Evolutionary conservation across 345 rosid genomes (phyloP).

Genomic region (Brassica carinata): DNA sequence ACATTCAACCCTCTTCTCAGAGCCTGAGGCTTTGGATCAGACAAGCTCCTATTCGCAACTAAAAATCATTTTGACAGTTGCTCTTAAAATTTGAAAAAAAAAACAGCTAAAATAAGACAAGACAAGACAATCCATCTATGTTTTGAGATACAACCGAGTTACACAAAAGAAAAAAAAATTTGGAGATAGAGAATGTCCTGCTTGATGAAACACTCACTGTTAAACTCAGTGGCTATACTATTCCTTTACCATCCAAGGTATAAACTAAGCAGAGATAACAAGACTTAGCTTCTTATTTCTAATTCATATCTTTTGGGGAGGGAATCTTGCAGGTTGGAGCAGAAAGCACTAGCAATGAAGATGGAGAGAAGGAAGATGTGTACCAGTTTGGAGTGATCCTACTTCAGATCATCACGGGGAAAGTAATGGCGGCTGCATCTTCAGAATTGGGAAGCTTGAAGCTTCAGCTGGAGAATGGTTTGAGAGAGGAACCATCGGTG

Average conservation of each 20-base stretch:
- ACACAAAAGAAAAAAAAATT: no score
- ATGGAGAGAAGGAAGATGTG: conserved; percentile 80
- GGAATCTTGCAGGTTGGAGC: conserved; percentile 51
- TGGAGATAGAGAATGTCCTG: conserved; percentile 66
- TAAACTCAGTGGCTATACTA: conserved; percentile 67
- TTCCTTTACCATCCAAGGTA: conserved; percentile 80
- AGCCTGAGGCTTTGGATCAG: no score
- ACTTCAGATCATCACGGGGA: conserved; percentile 70
- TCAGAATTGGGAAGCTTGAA: conserved; percentile 59
- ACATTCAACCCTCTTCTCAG: no score
- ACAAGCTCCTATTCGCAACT: no score
- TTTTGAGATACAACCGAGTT: no score
- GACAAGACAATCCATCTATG: no score
- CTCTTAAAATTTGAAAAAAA: no score
- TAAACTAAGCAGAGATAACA: conserved; percentile 1
- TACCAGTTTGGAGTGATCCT: conserved; percentile 88
- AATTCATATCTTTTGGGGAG: background rate
- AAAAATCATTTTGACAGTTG: no score
- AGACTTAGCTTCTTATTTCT: conserved; percentile 6
- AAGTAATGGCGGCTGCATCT: conserved; percentile 46
- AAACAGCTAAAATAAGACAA: no score
- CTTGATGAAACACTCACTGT: conserved; percentile 77
- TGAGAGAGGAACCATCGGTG: conserved; percentile 63
- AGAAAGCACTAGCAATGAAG: conserved; percentile 54
- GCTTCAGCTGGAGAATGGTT: conserved; percentile 59